Evolutionary conservation across 2,329 filamentous ascomycete species (phyloP).

Genomic region (Cladosporium cucumerinum): DNA sequence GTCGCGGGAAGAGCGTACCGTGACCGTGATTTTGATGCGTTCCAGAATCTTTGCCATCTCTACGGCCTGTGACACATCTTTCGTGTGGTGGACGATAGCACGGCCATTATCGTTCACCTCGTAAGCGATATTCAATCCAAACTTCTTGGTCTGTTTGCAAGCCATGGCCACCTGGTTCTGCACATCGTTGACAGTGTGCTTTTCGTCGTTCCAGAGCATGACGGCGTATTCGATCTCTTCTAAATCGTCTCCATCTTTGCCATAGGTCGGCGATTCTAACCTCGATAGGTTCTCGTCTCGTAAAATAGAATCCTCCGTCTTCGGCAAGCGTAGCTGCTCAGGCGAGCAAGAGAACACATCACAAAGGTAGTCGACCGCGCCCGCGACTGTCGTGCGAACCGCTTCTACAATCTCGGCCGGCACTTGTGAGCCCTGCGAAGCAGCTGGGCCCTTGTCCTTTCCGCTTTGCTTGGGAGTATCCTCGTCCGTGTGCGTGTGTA

Average conservation of each 20-base stretch:
- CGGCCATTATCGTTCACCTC: slow-evolving; percentile 88
- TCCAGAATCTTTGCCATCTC: slow-evolving; percentile 82
- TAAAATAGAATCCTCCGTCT: slow-evolving; percentile 75
- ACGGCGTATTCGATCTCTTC: slow-evolving; percentile 71
- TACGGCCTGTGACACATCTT: slow-evolving; percentile 69
- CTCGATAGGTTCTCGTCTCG: slow-evolving; percentile 79
- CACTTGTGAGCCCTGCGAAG: slow-evolving; percentile 40
- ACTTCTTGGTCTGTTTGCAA: slow-evolving; percentile 67
- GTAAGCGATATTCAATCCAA: slow-evolving; percentile 72
- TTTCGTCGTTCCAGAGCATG: slow-evolving; percentile 96
- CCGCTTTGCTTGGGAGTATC: slow-evolving; percentile 42
- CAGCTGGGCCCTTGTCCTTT: slow-evolving; percentile 48
- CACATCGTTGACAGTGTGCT: slow-evolving; percentile 92
- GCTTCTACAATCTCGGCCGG: slow-evolving; percentile 72
- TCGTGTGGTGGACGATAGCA: slow-evolving; percentile 74
- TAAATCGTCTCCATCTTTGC: not conserved
- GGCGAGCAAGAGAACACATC: slow-evolving; percentile 98
- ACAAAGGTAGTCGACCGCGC: slow-evolving; percentile 89
- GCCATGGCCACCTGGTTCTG: slow-evolving; percentile 85
- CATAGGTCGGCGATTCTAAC: slow-evolving; percentile 53
- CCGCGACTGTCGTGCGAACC: slow-evolving; percentile 80
- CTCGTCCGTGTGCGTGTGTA: slow-evolving; percentile 62
- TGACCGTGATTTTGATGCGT: slow-evolving; percentile 93
- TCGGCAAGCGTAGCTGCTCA: slow-evolving; percentile 83
- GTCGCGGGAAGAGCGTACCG: slow-evolving; percentile 86